Base-by-base conservation (phyloP, 2,329 filamentous ascomycete genomes). In the Clarireedia monteithiana region DNA sequence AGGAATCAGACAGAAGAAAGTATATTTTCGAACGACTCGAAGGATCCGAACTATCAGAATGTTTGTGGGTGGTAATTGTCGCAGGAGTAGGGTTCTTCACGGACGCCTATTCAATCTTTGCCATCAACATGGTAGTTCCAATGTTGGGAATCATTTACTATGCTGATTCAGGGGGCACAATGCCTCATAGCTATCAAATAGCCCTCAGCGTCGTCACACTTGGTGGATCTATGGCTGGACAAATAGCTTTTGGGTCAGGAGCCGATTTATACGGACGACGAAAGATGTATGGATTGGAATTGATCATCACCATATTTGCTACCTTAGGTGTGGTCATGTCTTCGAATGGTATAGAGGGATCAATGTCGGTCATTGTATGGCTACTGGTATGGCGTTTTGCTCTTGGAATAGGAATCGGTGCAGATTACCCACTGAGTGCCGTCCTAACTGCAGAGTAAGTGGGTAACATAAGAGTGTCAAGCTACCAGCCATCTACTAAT, bases 71-170 rank as follows among this genome's bases (percentile, higher is more conserved):
- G 10, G 52, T 63, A 6, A 50, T 74, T 5, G 88, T 91, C 3
- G 87, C 88, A 26, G 88, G 88, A 50, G 84, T 89, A 56, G 88
- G 88, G 52, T 92, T 92, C 75, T 89, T 92, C 68, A 84, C 89
- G 50, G 88, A 91, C 69, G 85, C 86, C 23, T 91, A 91, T 72
- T 83, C 80, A 62, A 87, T 90, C 63, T 94, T 92, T 69, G 85
- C 88, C 66, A 87, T 91, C 69, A 88, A 86, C 68, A 75, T 90
- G 48, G 80, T 87, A 50, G 85, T 83, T 2, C 79, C 77, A 46
- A 81, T 91, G 68, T 72, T 91, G 23, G 88, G 88, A 45, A 77
- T 91, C 6, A 86, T 77, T 26, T 78, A 77, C 65, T 78, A 75
- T 75, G 2, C 61, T 69, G 6, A 66, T 69, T 6, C 64, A 66